Evolutionary conservation across 2,329 filamentous ascomycete species (phyloP).

Genomic region (Onygenales sp.): DNA sequence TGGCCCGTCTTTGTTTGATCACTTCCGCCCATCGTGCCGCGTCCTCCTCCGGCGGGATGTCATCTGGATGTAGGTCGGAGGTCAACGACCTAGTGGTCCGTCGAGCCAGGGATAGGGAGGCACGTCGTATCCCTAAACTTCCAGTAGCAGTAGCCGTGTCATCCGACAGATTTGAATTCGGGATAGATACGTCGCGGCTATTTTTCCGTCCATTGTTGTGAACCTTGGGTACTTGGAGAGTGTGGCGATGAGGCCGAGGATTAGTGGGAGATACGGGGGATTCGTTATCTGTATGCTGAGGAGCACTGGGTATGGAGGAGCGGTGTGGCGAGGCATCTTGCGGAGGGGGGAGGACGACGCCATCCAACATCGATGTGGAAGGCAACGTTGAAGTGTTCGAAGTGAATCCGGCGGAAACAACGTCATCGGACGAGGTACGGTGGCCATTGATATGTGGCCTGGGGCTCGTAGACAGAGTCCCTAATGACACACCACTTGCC

Average conservation of each 20-base stretch:
- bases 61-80: constrained; percentile 75
- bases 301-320: constrained; percentile 6
- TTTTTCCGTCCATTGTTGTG: constrained; percentile 46
- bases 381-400: constrained; percentile 20
- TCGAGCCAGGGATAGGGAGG: constrained; percentile 73
- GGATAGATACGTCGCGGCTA: constrained; percentile 54
- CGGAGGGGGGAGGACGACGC: constrained; percentile 20
- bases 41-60: constrained; percentile 79
- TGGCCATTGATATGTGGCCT: constrained; percentile 26
- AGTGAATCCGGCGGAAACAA: constrained; percentile 19
- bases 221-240: constrained; percentile 71
- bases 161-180: constrained; percentile 30
- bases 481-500: background rate
- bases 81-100: constrained; percentile 76
- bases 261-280: constrained; percentile 25
- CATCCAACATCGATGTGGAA: constrained; percentile 26
- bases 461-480: constrained; percentile 16
- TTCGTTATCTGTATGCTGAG: constrained; percentile 6
- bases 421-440: constrained; percentile 21
- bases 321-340: constrained; percentile 14
- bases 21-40: constrained; percentile 86
- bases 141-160: constrained; percentile 56
- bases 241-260: constrained; percentile 67
- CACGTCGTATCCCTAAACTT: constrained; percentile 55
- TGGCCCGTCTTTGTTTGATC: constrained; percentile 82